phyloP scores from a whole-genome alignment of 495 filamentous ascomycete genomes.

The Penicillium pulvis region DNA sequence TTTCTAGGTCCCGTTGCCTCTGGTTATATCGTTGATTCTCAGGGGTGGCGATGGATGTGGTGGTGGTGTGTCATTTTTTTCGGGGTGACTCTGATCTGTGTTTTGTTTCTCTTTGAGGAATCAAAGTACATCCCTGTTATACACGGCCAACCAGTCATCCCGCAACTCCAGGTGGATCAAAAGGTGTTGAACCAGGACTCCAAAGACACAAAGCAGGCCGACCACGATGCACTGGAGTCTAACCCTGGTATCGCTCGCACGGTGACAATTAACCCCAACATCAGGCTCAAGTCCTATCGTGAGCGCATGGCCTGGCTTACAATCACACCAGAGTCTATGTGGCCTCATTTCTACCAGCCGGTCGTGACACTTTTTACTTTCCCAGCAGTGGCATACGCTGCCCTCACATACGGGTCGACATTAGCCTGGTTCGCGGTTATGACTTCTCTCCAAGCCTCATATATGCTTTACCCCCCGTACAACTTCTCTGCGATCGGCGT shows the following conservation, averaged over 20 bases:
- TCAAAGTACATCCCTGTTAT: slow-evolving; percentile 34
- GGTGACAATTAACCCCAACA: slow-evolving; percentile 8
- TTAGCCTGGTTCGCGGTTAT: slow-evolving; percentile 38
- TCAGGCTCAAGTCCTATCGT: slow-evolving; percentile 25
- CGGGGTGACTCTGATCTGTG: slow-evolving; percentile 36
- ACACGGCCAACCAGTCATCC: slow-evolving; percentile 4
- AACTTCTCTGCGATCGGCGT: slow-evolving; percentile 39
- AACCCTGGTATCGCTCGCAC: background rate
- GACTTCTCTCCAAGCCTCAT: slow-evolving; percentile 31
- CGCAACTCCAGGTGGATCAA: background rate
- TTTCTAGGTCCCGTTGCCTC: slow-evolving; percentile 46
- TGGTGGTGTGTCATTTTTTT: slow-evolving; percentile 54
- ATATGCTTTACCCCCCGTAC: slow-evolving; percentile 39
- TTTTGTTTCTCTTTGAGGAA: slow-evolving; percentile 47
- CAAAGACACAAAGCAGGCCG: background rate
- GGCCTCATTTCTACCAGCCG: slow-evolving; percentile 30
- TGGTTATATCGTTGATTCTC: slow-evolving; percentile 44
- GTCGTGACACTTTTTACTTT: slow-evolving; percentile 27
- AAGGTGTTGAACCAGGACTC: background rate
- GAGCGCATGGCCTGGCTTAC: slow-evolving; percentile 33
- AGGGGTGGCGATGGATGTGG: slow-evolving; percentile 56
- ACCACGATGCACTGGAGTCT: background rate
- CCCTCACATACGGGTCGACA: slow-evolving; percentile 36
- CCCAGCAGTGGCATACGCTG: slow-evolving; percentile 40
- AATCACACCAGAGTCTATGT: slow-evolving; percentile 23